These are phyloP conservation scores for Pilobolus umbonatus DNA, from an alignment of 192 early-diverging fungal species.

Conservation along the genomic window DNA sequence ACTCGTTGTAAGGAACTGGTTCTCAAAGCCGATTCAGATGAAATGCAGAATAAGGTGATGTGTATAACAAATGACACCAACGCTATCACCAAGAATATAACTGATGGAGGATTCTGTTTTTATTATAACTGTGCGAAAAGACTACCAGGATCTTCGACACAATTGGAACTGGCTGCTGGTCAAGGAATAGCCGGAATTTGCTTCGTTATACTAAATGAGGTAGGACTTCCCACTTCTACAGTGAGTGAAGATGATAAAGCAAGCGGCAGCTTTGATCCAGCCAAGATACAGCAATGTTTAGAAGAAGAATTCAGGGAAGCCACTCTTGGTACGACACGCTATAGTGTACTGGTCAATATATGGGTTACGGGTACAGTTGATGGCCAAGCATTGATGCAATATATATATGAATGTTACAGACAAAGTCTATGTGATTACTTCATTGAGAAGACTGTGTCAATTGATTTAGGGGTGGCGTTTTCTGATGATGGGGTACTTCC, in stretches of 20 bases:
- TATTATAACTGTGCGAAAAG: constrained; percentile 43
- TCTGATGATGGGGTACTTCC: constrained; percentile 5
- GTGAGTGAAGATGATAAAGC: constrained; percentile 3
- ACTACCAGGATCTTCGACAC: constrained; percentile 21
- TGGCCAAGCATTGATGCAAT: constrained; percentile 34
- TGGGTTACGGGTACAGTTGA: constrained; percentile 46
- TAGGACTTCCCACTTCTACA: constrained; percentile 35
- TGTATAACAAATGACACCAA: background rate
- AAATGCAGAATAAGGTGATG: background rate
- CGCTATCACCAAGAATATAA: background rate
- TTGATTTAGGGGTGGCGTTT: constrained; percentile 1
- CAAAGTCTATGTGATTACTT: constrained; percentile 53
- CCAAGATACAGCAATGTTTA: constrained; percentile 10
- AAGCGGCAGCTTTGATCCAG: constrained; percentile 10
- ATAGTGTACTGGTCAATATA: constrained; percentile 40
- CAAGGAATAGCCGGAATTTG: constrained; percentile 51
- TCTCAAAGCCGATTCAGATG: background rate
- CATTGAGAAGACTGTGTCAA: constrained; percentile 26
- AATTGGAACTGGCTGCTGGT: constrained; percentile 40
- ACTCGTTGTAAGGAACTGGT: background rate
- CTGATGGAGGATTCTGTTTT: constrained; percentile 41
- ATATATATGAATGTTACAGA: constrained; percentile 45
- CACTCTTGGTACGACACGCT: constrained; percentile 11
- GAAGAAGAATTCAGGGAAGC: constrained; percentile 23
- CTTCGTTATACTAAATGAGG: constrained; percentile 40